Evolutionary conservation across 2,329 filamentous ascomycete genomes (phyloP), one percentile per base, ranked within the genome.

Genomic region (Botrytis deweyae): DNA sequence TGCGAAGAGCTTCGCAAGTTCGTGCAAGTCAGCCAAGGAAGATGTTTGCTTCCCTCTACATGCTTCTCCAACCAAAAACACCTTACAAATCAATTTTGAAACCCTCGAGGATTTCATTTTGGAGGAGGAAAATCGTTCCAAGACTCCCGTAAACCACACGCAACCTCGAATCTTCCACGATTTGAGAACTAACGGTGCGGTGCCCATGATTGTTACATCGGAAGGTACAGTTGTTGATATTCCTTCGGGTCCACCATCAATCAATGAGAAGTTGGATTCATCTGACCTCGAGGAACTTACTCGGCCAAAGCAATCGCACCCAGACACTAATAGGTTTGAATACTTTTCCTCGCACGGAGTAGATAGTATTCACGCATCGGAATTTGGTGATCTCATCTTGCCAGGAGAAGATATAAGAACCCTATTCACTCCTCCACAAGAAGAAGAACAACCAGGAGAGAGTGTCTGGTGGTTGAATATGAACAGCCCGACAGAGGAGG

Each of bases 381-480:
- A 97, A 78, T 88, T 99, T 76, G 94, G 93, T 33, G 95, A 95
- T 78, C 88, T 98, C 14, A 88, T 98, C 7, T 90, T 97, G 73
- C 94, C 95, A 3, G 95, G 94, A 14, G 96, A 98, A 82, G 92
- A 92, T 74, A 92, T 98, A 79, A 91, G 93, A 46, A 94, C 94
- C 73, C 89, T 99, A 18, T 99, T 99, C 81, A 85, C 86, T 46
- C 85, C 91, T 49, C 89, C 89, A 10, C 89, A 91, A 78, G 86
- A 90, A 9, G 89, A 91, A 78, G 86, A 90, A 52, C 88, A 87
- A 2, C 87, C 87, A 70, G 87, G 87, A 44, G 88, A 90, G 75
- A 95, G 95, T 79, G 95, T 97, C n/a, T 99, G 95, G 95, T 99
- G 96, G 96, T 87, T 99, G 69, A 97, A 99, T 80, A 92, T 98